Base-by-base conservation (phyloP, 1,284 basidiomycete genomes). In the Fomitopsis pinicola region DNA sequence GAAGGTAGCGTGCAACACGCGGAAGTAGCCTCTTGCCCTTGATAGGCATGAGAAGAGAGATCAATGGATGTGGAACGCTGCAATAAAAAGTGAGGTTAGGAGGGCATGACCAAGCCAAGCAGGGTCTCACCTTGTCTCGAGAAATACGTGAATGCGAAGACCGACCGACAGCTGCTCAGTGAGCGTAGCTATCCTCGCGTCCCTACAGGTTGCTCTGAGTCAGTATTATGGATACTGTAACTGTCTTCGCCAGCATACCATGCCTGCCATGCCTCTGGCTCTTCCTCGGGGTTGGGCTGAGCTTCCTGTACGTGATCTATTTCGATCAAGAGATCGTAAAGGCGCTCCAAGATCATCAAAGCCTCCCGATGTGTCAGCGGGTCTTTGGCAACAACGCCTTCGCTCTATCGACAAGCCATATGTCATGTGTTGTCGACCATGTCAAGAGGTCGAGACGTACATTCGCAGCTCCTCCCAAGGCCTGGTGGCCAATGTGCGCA, bases 1-100 rank as follows among this genome's bases (percentile, higher is more conserved):
- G 84, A 28, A 99, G 82, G 69, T 96, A 91, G n/a, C 95, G 89
- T 19, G 94, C 87, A 4, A 96, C 85, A 42, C 97, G 89, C 3
- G 95, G 92, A 45, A 99, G 81, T 22, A 99, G 82, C 63, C 89
- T 88, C 79, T 98, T 98, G 62, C 97, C 97, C 77, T 99, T 99
- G 66, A 87, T 84, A 2, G 93, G 89, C 40, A 84, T 86, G 53
- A 99, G 82, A 46, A 99, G 82, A 1, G 95, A 95, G 67, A 99
- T 90, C 77, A 99, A 98, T 0, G 97, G 97, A 77, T 99, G 97
- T 5, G 97, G 97, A 64, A 92, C 83, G 71, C 94, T 95, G 67
- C 36, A 63, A 40, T 55, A 57, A 19, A 44, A 50, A 42, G 36
- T 15, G 14, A 28, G 14, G 17, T 22, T 22, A 50, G 46, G 48